These are phyloP conservation scores for Novymonas esmeraldas DNA, from an alignment of 208 protist species.

Conservation along the genomic window DNA sequence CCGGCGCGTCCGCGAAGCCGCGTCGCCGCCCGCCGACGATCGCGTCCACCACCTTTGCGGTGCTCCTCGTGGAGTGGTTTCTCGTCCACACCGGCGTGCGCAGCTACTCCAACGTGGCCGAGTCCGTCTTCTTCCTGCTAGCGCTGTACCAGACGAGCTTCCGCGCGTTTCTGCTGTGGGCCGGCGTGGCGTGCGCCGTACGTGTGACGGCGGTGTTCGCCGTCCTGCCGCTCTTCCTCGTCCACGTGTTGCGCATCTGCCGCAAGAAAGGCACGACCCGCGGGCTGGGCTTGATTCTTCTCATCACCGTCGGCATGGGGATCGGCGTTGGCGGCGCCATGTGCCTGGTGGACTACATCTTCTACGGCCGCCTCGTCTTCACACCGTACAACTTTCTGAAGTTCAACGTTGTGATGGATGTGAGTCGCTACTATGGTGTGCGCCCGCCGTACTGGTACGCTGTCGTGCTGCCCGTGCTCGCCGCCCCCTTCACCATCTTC, in stretches of 20 bases:
- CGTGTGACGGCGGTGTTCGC: slow-evolving; percentile 64
- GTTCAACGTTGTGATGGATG: slow-evolving; percentile 88
- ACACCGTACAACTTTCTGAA: slow-evolving; percentile 76
- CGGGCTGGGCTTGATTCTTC: slow-evolving; percentile 11
- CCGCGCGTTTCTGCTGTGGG: slow-evolving; percentile 55
- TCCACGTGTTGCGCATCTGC: slow-evolving; percentile 29
- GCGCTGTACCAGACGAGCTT: slow-evolving; percentile 51
- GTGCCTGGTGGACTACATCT: slow-evolving; percentile 55
- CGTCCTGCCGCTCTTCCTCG: slow-evolving; percentile 52
- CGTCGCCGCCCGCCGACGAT: slow-evolving; percentile 1
- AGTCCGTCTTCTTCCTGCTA: slow-evolving; percentile 64
- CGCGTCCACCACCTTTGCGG: slow-evolving; percentile 20
- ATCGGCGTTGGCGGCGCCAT: slow-evolving; percentile 19
- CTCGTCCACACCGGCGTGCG: slow-evolving; percentile 55
- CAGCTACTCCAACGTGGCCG: slow-evolving; percentile 75
- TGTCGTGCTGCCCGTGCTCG: slow-evolving; percentile 58
- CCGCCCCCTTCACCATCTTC: slow-evolving; percentile 50
- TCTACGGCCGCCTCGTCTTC: slow-evolving; percentile 57
- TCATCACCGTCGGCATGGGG: slow-evolving; percentile 31
- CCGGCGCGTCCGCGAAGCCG: neutral
- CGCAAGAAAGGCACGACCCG: slow-evolving; percentile 24
- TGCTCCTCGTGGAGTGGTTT: slow-evolving; percentile 64
- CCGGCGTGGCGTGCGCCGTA: slow-evolving; percentile 59
- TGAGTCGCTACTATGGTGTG: slow-evolving; percentile 89
- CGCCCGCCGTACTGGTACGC: slow-evolving; percentile 91